phyloP scores from a whole-genome alignment of 805 yeast genomes.

The Metschnikowia similis region DNA sequence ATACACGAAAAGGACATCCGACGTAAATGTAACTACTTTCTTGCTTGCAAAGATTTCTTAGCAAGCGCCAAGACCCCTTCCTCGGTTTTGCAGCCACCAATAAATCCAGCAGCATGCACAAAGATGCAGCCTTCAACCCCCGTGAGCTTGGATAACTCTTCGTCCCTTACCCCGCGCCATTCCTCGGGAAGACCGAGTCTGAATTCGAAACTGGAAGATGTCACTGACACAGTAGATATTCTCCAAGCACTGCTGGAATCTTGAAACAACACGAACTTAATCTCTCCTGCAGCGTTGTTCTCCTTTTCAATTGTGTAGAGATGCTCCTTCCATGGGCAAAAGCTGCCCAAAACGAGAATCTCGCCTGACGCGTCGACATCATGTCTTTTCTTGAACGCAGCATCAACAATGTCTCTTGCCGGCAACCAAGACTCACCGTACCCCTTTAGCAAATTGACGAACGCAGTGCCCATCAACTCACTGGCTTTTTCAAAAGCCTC shows the following conservation, averaged over 20 bases:
- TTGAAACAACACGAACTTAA: conserved; percentile 73
- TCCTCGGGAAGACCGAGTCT: conserved; percentile 84
- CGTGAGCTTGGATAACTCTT: conserved; percentile 61
- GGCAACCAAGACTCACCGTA: conserved; percentile 90
- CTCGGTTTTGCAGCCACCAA: conserved; percentile 83
- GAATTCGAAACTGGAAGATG: conserved; percentile 72
- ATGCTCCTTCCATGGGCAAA: conserved; percentile 96
- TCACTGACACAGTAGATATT: conserved; percentile 87
- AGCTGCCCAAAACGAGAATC: conserved; percentile 66
- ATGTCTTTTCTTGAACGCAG: conserved; percentile 62
- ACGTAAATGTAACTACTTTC: not conserved
- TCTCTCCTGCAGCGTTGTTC: conserved; percentile 48
- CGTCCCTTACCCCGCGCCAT: conserved; percentile 96
- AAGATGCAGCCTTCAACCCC: conserved; percentile 89
- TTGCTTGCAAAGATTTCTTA: conserved; percentile 24
- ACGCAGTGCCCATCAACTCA: conserved; percentile 77
- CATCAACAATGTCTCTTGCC: conserved; percentile 70
- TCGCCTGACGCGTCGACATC: conserved; percentile 66
- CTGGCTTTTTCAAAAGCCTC: conserved; percentile 65
- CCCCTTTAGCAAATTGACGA: conserved; percentile 59
- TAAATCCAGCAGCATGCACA: conserved; percentile 95
- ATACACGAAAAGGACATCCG: not conserved
- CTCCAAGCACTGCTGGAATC: conserved; percentile 77
- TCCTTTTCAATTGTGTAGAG: conserved; percentile 68
- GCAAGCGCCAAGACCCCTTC: conserved; percentile 82